A percentile compares a stretch with the other conserved stretches of the same genome.
Evolutionary conservation across 1,284 basidiomycete genomes (phyloP).

Genomic region (Cystobasidiaceae sp.): DNA sequence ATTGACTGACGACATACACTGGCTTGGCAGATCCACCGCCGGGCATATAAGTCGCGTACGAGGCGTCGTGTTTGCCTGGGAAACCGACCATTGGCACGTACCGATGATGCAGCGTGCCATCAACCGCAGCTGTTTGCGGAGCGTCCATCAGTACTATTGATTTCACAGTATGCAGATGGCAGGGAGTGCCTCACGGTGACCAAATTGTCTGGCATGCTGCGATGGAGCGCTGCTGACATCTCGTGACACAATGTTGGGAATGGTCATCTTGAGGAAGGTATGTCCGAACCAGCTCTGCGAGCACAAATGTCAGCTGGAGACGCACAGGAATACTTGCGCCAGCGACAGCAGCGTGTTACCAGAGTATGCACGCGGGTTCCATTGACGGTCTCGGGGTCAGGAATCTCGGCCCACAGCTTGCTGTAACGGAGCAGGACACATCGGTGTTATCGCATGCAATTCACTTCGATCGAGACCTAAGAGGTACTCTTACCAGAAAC

Average conservation of each 20-base stretch:
- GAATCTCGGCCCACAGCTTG: constrained; percentile 36
- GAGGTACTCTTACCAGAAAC: background rate
- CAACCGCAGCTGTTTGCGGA: constrained; percentile 32
- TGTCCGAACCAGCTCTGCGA: constrained; percentile 36
- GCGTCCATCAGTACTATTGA: background rate
- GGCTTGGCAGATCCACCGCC: constrained; percentile 28
- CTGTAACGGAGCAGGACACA: constrained; percentile 20
- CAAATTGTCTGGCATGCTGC: constrained; percentile 19
- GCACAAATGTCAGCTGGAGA: background rate
- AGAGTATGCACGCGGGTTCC: constrained; percentile 29
- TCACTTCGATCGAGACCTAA: background rate
- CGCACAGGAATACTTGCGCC: no score
- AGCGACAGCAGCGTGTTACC: no score
- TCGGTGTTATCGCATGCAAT: background rate
- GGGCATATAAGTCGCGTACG: constrained; percentile 38
- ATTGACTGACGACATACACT: background rate
- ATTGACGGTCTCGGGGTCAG: constrained; percentile 31
- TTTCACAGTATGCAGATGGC: background rate
- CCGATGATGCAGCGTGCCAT: constrained; percentile 41
- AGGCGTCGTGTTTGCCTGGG: constrained; percentile 41
- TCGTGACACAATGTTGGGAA: constrained; percentile 17
- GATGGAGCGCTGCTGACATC: constrained; percentile 10
- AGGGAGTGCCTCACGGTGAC: constrained; percentile 31
- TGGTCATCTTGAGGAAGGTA: constrained; percentile 39
- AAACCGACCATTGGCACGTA: constrained; percentile 41